Percentiles rank a stretch among this genome's conserved stretches.
Evolutionary conservation across 1,139 yeast species (phyloP).

Genomic region (Suhomyces bribrorum): DNA sequence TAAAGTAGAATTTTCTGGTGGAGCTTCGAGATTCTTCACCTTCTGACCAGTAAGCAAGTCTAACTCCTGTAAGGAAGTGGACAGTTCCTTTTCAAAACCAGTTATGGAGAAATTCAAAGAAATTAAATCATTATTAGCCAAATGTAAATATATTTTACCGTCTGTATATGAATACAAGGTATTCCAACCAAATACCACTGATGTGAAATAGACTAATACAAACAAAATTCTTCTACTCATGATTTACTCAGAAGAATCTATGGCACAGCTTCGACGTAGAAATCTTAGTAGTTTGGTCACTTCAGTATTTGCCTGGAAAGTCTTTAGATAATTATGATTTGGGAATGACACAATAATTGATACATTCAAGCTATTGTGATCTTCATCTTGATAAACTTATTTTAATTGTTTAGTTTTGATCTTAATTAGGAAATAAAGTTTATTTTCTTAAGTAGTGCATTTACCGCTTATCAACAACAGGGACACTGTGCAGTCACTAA

Average conservation of each 20-base stretch:
- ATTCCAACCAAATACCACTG: slow-evolving; percentile 25
- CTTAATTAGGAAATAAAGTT: slow-evolving; percentile 13
- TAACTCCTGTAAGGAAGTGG: slow-evolving; percentile 13
- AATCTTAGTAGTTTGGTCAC: background rate
- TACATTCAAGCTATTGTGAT: background rate
- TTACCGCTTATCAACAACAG: too few species aligned
- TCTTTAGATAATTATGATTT: background rate
- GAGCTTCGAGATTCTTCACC: slow-evolving; percentile 26
- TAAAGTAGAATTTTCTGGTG: slow-evolving; percentile 37
- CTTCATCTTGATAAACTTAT: background rate
- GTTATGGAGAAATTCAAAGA: slow-evolving; percentile 37
- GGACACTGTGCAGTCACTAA: too few species aligned
- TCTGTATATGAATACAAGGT: slow-evolving; percentile 38
- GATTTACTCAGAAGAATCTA: background rate
- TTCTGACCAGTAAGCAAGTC: slow-evolving; percentile 23
- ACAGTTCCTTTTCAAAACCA: slow-evolving; percentile 23
- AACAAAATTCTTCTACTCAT: background rate
- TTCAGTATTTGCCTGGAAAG: background rate
- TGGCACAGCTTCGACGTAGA: background rate
- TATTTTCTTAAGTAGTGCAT: too few species aligned
- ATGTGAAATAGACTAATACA: background rate
- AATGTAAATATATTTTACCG: slow-evolving; percentile 38
- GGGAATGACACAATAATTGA: background rate
- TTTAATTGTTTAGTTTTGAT: slow-evolving; percentile 10
- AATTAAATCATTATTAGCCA: slow-evolving; percentile 39